A percentile compares a stretch with the other conserved stretches of the same genome.
Conservation (phyloP, 306 rosid species). For the Castanea sativa region DNA sequence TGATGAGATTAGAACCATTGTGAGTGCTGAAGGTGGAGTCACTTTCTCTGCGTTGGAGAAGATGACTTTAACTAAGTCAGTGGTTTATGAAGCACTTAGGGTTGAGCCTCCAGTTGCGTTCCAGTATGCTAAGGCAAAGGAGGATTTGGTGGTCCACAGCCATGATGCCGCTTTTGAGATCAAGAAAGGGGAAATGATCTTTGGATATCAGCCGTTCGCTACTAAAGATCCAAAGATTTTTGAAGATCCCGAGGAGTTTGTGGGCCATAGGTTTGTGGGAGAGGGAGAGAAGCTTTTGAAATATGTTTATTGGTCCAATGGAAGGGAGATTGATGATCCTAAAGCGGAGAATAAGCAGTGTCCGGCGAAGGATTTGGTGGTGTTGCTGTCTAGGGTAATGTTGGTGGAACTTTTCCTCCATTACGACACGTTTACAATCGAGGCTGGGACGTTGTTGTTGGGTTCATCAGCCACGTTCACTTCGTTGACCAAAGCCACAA, state of each 20-base stretch:
- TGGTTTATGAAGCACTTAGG: constrained; percentile 55
- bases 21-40: constrained; percentile 39
- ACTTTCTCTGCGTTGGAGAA: constrained; percentile 35
- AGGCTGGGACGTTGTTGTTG: not conserved
- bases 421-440: constrained; percentile 31
- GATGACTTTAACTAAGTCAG: constrained; percentile 62
- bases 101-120: constrained; percentile 76
- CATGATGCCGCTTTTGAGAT: constrained; percentile 60
- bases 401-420: constrained; percentile 42
- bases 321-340: constrained; percentile 37
- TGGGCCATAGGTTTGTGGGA: constrained; percentile 33
- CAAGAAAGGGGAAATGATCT: constrained; percentile 72
- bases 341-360: constrained; percentile 45
- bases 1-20: constrained; percentile 51
- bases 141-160: constrained; percentile 50
- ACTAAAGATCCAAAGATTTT: constrained; percentile 61
- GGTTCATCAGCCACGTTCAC: constrained; percentile 28
- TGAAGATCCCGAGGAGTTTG: constrained; percentile 44
- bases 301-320: constrained; percentile 48
- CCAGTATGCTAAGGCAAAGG: constrained; percentile 68
- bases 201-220: constrained; percentile 71
- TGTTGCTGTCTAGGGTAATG: constrained; percentile 19
- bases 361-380: constrained; percentile 38
- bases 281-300: constrained; percentile 41
- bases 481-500: constrained; percentile 26